A percentile compares a stretch with the other conserved stretches of the same genome.
Evolutionary conservation across 495 filamentous ascomycete genomes (phyloP).

Genomic region (Zalerion maritima): DNA sequence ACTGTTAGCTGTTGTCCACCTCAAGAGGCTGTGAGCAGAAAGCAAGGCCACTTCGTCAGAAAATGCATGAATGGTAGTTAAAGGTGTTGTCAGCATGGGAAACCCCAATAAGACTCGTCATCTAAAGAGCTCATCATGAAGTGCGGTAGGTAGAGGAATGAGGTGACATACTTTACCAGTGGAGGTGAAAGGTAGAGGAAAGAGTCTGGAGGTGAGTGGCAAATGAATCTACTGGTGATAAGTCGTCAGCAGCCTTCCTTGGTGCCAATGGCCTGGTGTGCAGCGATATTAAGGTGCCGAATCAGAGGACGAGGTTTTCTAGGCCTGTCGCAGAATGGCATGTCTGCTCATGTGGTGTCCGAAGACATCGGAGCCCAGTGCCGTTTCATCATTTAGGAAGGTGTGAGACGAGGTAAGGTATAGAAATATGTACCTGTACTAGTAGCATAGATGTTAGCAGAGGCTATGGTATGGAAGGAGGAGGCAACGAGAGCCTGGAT

Average conservation of each 20-base stretch:
- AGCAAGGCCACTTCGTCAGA: conserved; percentile 28
- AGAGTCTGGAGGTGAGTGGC: not conserved
- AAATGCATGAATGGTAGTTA: conserved; percentile 71
- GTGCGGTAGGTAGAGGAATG: conserved; percentile 4
- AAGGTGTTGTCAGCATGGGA: conserved; percentile 62
- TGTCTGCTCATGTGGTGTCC: conserved; percentile 63
- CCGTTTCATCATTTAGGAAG: conserved; percentile 93
- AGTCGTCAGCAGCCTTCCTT: not conserved
- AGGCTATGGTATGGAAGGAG: not conserved
- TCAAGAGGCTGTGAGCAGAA: conserved; percentile 3
- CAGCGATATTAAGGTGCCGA: not conserved
- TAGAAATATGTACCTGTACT: conserved; percentile 11
- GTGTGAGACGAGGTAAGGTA: conserved; percentile 5
- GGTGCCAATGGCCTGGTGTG: not conserved
- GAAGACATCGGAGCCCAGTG: conserved; percentile 98
- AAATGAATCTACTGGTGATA: conserved; percentile 2
- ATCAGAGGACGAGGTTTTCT: conserved; percentile 99
- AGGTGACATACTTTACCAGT: not conserved
- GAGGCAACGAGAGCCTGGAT: not conserved
- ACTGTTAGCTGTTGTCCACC: conserved; percentile 2
- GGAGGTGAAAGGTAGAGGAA: not conserved
- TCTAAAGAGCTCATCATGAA: conserved; percentile 59
- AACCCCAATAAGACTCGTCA: conserved; percentile 82
- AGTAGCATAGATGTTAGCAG: too few species aligned
- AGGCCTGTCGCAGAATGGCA: conserved; percentile 96